These are phyloP conservation scores for Sarcomyxa edulis DNA, from an alignment of 768 basidiomycete genomes.

Conservation along the genomic window DNA sequence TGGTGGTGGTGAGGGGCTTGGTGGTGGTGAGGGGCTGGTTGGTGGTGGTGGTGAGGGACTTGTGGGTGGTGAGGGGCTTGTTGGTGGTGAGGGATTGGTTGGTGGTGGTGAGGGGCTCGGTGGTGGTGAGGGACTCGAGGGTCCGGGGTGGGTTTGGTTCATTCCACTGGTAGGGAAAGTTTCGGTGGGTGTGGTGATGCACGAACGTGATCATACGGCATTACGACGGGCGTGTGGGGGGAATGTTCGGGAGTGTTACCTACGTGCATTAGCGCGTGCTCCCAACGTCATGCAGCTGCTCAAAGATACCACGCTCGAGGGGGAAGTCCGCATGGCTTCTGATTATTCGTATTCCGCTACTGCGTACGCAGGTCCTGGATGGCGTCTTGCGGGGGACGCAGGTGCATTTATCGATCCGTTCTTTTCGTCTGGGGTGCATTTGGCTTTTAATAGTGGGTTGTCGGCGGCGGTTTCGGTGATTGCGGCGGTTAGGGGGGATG, in stretches of 20 bases:
- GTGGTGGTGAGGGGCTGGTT: neutral
- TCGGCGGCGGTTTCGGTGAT: conserved; percentile 29
- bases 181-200: neutral
- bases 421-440: conserved; percentile 49
- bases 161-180: too few species aligned
- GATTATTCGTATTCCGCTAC: conserved; percentile 31
- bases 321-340: conserved; percentile 22
- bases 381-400: conserved; percentile 28
- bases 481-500: conserved; percentile 24
- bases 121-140: too few species aligned
- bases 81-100: neutral
- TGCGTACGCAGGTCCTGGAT: conserved; percentile 24
- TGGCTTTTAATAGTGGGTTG: conserved; percentile 32
- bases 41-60: neutral
- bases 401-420: conserved; percentile 60
- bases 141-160: too few species aligned
- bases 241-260: conserved; percentile 24
- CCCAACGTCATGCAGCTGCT: conserved; percentile 20
- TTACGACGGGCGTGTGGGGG: too few species aligned
- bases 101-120: neutral
- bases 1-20: neutral
- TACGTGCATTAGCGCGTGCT: conserved; percentile 20
- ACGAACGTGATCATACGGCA: too few species aligned
- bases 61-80: too few species aligned
- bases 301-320: conserved; percentile 17